Conservation (phyloP, 768 basidiomycete genomes). For the Mycena kentingensis region DNA sequence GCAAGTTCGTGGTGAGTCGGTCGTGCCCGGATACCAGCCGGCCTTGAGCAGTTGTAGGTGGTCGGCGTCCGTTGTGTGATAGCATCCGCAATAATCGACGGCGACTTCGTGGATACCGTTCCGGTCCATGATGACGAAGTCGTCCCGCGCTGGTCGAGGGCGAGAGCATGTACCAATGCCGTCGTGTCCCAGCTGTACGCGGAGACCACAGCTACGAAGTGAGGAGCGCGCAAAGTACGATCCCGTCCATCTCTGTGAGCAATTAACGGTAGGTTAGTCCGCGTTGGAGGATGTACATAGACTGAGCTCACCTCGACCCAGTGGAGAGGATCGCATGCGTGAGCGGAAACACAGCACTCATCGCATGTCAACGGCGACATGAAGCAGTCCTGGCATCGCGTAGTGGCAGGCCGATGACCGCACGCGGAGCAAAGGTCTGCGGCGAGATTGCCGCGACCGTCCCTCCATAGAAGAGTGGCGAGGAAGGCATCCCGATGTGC, state of each 20-base stretch:
- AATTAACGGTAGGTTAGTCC: not conserved
- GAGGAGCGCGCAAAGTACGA: conserved; percentile 5
- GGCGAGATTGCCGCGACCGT: not conserved
- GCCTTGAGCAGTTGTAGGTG: conserved; percentile 34
- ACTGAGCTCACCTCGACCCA: conserved; percentile 14
- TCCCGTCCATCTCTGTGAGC: conserved; percentile 22
- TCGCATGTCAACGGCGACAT: conserved; percentile 11
- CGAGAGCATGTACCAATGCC: conserved; percentile 16
- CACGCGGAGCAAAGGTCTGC: not conserved
- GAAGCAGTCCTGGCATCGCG: conserved; percentile 14
- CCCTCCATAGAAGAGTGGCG: not conserved
- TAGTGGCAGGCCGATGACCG: not conserved
- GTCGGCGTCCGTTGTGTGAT: not conserved
- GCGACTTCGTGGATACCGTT: conserved; percentile 29
- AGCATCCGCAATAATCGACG: conserved; percentile 35
- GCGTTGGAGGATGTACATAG: not conserved
- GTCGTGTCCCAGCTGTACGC: conserved; percentile 26
- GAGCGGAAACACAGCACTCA: conserved; percentile 9
- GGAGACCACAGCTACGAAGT: conserved; percentile 22
- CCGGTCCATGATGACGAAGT: conserved; percentile 30
- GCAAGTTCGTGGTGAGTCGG: not conserved
- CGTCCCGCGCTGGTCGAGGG: conserved; percentile 16
- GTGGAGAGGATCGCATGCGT: conserved; percentile 13
- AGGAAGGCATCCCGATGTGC: no score
- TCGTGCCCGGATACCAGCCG: conserved; percentile 34